These are phyloP conservation scores for Usnea hakonensis DNA, from an alignment of 495 filamentous ascomycete species.

Conservation along the genomic window DNA sequence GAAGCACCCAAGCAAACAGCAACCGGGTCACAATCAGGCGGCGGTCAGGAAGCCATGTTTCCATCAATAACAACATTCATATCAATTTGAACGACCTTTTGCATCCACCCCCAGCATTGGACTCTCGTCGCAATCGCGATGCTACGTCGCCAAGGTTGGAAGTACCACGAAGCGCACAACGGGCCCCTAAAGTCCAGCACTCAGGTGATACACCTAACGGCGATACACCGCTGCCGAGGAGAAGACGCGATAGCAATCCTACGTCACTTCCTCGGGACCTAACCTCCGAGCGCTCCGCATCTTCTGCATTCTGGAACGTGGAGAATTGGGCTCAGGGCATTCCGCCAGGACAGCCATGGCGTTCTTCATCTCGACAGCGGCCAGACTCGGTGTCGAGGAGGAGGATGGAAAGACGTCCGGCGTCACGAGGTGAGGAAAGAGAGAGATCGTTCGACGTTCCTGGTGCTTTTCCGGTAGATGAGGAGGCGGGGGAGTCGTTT, in stretches of 20 bases:
- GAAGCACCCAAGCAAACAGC: neutral
- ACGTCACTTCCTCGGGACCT: neutral
- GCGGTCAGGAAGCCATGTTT: neutral
- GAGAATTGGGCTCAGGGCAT: neutral
- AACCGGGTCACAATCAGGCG: neutral
- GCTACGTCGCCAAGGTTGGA: neutral
- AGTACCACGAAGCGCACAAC: neutral
- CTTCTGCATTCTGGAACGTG: neutral
- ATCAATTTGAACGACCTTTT: neutral
- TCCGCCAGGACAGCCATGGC: neutral
- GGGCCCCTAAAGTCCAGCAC: neutral
- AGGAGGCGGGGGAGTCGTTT: neutral
- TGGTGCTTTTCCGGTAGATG: neutral
- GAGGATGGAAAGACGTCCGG: neutral
- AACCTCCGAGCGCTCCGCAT: neutral
- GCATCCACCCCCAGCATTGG: neutral
- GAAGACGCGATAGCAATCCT: neutral
- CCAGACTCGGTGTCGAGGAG: neutral
- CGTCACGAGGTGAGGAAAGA: neutral
- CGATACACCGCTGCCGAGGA: neutral
- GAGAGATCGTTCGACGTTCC: neutral
- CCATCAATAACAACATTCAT: neutral
- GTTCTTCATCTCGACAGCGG: neutral
- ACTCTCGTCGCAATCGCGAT: neutral
- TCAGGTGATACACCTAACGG: neutral